Conservation (phyloP, 345 rosid genomes). For the Conringia planisiliqua region DNA sequence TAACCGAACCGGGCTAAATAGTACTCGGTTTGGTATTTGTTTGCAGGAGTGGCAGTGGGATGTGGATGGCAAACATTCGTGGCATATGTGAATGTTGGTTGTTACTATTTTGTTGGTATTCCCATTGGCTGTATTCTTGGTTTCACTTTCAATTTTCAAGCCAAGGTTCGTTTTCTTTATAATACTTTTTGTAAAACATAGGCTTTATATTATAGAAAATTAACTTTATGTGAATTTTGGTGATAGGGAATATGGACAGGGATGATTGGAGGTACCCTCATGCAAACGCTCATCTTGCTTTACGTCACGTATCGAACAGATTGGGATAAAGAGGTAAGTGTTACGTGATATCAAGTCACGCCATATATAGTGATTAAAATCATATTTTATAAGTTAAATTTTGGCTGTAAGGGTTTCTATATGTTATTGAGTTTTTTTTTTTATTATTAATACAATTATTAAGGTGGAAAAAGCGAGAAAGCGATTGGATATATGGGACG, state of each 20-base stretch:
- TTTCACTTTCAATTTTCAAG: constrained; percentile 46
- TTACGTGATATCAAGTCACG: not conserved
- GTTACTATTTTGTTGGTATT: constrained; percentile 58
- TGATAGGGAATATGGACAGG: constrained; percentile 62
- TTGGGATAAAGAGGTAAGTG: constrained; percentile 53
- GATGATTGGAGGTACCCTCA: constrained; percentile 56
- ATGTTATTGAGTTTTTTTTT: not conserved
- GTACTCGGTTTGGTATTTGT: not conserved
- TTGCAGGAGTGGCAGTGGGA: constrained; percentile 71
- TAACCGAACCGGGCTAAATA: not conserved
- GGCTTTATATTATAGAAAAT: not conserved
- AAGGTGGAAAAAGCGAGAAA: constrained; percentile 59
- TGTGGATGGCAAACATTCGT: constrained; percentile 77
- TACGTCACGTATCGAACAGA: constrained; percentile 49
- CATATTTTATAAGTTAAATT: not conserved
- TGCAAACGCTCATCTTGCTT: constrained; percentile 53
- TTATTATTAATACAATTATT: not conserved
- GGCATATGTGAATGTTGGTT: constrained; percentile 61
- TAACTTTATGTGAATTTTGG: not conserved
- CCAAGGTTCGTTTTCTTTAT: constrained; percentile 40
- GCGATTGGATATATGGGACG: constrained; percentile 67
- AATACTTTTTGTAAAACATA: not conserved
- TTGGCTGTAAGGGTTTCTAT: not conserved
- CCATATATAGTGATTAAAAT: too few species aligned
- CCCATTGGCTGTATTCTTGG: constrained; percentile 59